Conservation (phyloP, 805 yeast genomes). For the Jamesozyma lodderae region DNA sequence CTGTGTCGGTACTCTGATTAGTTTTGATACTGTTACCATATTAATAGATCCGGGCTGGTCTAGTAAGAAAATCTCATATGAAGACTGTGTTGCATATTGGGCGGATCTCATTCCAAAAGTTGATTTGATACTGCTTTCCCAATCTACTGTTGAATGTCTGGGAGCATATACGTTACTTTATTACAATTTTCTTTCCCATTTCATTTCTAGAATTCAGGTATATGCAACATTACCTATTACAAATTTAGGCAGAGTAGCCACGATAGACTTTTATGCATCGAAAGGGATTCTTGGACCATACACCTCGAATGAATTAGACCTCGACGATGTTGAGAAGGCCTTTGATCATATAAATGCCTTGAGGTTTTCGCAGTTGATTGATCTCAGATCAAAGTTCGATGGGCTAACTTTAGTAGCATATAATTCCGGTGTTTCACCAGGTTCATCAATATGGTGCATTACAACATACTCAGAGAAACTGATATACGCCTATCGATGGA, state of each 20-base stretch:
- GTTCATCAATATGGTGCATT: slow-evolving; percentile 86
- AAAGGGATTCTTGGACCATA: slow-evolving; percentile 70
- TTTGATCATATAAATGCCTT: slow-evolving; percentile 64
- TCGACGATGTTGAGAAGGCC: slow-evolving; percentile 66
- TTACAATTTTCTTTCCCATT: slow-evolving; percentile 43
- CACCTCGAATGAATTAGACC: slow-evolving; percentile 46
- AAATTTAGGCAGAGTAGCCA: slow-evolving; percentile 75
- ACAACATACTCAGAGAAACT: slow-evolving; percentile 66
- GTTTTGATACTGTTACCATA: slow-evolving; percentile 49
- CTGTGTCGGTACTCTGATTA: slow-evolving; percentile 40
- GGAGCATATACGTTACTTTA: slow-evolving; percentile 73
- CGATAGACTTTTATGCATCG: slow-evolving; percentile 73
- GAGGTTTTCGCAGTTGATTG: slow-evolving; percentile 71
- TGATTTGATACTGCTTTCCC: slow-evolving; percentile 74
- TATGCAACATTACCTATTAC: slow-evolving; percentile 87
- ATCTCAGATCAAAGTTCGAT: slow-evolving; percentile 48
- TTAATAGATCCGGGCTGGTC: slow-evolving; percentile 75
- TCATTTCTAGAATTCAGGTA: slow-evolving; percentile 55
- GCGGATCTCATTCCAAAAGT: slow-evolving; percentile 39
- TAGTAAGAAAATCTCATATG: slow-evolving; percentile 37
- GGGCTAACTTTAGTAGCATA: slow-evolving; percentile 67
- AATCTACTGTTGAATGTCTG: slow-evolving; percentile 67
- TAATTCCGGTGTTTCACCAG: slow-evolving; percentile 87
- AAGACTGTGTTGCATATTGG: slow-evolving; percentile 28
- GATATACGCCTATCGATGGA: slow-evolving; percentile 90